Conservation (phyloP, 345 rosid genomes). For the Stellera chamaejasme region DNA sequence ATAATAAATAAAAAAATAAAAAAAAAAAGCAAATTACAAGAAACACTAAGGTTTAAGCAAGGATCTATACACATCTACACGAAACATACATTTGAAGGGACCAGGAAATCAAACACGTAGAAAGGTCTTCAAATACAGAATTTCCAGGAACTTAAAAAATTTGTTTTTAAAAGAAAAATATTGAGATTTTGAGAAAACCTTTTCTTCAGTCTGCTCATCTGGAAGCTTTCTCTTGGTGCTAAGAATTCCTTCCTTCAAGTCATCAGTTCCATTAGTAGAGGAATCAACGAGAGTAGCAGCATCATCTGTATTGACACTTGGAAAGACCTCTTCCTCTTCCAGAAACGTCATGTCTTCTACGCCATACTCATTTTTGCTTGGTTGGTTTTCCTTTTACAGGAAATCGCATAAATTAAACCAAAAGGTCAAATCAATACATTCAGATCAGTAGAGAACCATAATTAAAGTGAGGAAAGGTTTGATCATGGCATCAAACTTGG, state of each 20-base stretch:
- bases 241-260: constrained; percentile 28
- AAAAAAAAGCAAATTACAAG: not conserved
- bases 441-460: no score
- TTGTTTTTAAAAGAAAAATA: constrained; percentile 1
- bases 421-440: no score
- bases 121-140: not conserved
- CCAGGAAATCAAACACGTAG: no score
- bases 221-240: constrained; percentile 60
- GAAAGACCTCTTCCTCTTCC: constrained; percentile 72
- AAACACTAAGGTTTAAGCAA: no score
- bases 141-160: not conserved
- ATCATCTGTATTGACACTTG: constrained; percentile 25
- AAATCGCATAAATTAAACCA: not conserved
- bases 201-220: constrained; percentile 49
- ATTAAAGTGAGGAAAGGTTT: no score
- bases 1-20: constrained; percentile 10
- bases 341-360: constrained; percentile 82
- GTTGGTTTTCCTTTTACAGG: constrained; percentile 30
- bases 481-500: no score
- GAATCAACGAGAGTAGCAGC: constrained; percentile 27
- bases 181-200: constrained; percentile 28
- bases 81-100: no score
- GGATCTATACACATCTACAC: no score
- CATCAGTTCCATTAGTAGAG: constrained; percentile 34
- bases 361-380: constrained; percentile 37